A percentile compares a stretch with the other conserved stretches of the same genome.
These are phyloP conservation scores for Venturia pyrina DNA, from an alignment of 2,329 filamentous ascomycete species.

Conservation along the genomic window DNA sequence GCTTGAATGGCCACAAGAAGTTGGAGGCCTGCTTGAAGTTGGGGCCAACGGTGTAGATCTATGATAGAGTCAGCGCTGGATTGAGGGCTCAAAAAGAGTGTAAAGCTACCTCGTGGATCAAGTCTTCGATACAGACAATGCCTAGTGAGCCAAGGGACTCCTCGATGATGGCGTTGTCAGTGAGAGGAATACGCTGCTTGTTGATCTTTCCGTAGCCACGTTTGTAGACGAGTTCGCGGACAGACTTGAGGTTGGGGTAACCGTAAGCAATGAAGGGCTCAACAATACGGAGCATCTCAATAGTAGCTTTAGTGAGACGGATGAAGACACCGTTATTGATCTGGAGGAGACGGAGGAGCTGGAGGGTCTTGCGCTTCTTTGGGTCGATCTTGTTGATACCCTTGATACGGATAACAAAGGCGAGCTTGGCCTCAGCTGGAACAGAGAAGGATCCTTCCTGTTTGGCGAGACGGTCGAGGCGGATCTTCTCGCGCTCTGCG, in stretches of 20 bases:
- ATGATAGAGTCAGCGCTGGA: constrained; percentile 26
- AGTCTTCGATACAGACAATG: constrained; percentile 98
- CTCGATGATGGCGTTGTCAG: constrained; percentile 97
- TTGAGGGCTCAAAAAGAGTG: constrained; percentile 27
- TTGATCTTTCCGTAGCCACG: constrained; percentile 58
- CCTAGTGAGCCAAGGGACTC: constrained; percentile 94
- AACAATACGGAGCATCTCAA: constrained; percentile 94
- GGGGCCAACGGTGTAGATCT: constrained; percentile 59
- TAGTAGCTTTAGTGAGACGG: constrained; percentile 93
- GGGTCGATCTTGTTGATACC: constrained; percentile 99
- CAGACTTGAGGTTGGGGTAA: constrained; percentile 98
- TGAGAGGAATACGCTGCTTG: constrained; percentile 94
- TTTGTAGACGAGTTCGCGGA: constrained; percentile 99
- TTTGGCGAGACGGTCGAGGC: constrained; percentile 81
- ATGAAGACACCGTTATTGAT: constrained; percentile 99
- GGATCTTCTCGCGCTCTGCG: constrained; percentile 95
- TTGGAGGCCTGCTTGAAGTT: constrained; percentile 69
- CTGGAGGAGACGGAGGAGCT: constrained; percentile 98
- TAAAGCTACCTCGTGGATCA: constrained; percentile 69
- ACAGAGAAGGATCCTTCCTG: constrained; percentile 89
- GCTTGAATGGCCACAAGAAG: constrained; percentile 99
- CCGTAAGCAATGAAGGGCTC: constrained; percentile 99
- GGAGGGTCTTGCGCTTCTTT: constrained; percentile 99
- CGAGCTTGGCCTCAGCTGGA: constrained; percentile 87
- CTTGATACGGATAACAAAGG: constrained; percentile 99